phyloP scores from a whole-genome alignment of 805 yeast genomes.

The Isabelozyma gotoi region DNA sequence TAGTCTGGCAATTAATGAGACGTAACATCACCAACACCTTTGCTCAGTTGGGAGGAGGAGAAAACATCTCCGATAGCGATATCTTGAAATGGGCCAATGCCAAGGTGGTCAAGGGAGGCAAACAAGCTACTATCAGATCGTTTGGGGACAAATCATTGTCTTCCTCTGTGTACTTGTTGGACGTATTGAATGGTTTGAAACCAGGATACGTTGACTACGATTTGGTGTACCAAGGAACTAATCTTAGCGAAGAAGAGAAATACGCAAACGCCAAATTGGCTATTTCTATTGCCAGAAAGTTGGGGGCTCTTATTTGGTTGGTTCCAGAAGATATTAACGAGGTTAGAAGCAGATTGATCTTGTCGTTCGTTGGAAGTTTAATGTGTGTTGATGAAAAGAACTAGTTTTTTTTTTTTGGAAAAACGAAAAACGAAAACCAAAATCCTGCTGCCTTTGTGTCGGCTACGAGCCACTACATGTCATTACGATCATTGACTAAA shows the following conservation, averaged over 20 bases:
- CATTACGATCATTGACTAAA: background rate
- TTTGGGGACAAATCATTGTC: slow-evolving; percentile 81
- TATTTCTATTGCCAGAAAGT: slow-evolving; percentile 95
- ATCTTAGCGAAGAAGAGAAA: slow-evolving; percentile 68
- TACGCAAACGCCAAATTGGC: slow-evolving; percentile 96
- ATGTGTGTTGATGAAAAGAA: slow-evolving; percentile 52
- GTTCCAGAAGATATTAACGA: slow-evolving; percentile 99
- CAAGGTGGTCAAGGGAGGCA: slow-evolving; percentile 84
- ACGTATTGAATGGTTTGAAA: slow-evolving; percentile 87
- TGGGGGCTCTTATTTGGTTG: slow-evolving; percentile 97
- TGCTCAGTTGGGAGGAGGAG: slow-evolving; percentile 67
- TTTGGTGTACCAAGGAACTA: slow-evolving; percentile 74
- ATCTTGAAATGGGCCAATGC: slow-evolving; percentile 93
- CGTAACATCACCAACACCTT: slow-evolving; percentile 88
- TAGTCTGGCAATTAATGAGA: slow-evolving; percentile 99
- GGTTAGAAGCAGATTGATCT: slow-evolving; percentile 88
- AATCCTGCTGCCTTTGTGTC: background rate
- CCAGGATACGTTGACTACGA: slow-evolving; percentile 98
- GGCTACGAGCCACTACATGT: background rate
- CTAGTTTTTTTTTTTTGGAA: too few relatives aligned
- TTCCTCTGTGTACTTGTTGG: slow-evolving; percentile 79
- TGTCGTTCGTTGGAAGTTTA: slow-evolving; percentile 92
- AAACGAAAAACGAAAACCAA: slow-evolving; percentile 7
- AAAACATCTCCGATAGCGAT: slow-evolving; percentile 68
- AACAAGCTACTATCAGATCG: slow-evolving; percentile 67